Evolutionary conservation across 352 stramenopile species (phyloP).

Genomic region (Albugo laibachii): DNA sequence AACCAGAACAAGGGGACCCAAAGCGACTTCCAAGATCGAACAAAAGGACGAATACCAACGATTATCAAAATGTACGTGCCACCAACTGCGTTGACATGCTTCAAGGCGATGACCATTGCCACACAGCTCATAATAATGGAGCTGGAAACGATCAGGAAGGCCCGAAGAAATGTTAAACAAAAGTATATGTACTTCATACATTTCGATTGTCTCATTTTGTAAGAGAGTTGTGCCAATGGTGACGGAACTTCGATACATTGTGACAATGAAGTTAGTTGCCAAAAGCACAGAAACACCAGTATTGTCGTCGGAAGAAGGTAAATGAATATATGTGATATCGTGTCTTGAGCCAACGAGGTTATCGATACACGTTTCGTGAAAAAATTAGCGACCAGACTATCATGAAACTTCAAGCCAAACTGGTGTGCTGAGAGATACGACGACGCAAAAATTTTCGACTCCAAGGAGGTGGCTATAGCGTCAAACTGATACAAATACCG

Average conservation of each 20-base stretch:
- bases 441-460: conserved; percentile 39
- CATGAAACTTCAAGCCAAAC: conserved; percentile 44
- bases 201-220: too few relatives aligned
- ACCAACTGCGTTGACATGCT: conserved; percentile 38
- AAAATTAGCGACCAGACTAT: not conserved
- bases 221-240: too few relatives aligned
- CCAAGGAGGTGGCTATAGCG: conserved; percentile 34
- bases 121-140: conserved; percentile 40
- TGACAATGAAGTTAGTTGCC: conserved; percentile 50
- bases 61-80: conserved; percentile 45
- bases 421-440: conserved; percentile 53
- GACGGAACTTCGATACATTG: too few relatives aligned
- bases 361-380: not conserved
- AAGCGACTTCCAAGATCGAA: conserved; percentile 35
- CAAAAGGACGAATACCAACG: conserved; percentile 27
- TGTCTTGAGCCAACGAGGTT: conserved; percentile 15
- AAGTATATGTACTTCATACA: conserved; percentile 13
- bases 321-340: conserved; percentile 51
- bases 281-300: conserved; percentile 59
- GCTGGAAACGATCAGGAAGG: conserved; percentile 15
- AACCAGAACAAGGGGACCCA: conserved; percentile 73
- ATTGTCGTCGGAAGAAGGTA: conserved; percentile 55
- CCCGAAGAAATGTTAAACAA: not conserved
- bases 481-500: conserved; percentile 74
- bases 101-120: conserved; percentile 42